Conservation (phyloP, 495 filamentous ascomycete species). For the Staphylotrichum longicolle region DNA sequence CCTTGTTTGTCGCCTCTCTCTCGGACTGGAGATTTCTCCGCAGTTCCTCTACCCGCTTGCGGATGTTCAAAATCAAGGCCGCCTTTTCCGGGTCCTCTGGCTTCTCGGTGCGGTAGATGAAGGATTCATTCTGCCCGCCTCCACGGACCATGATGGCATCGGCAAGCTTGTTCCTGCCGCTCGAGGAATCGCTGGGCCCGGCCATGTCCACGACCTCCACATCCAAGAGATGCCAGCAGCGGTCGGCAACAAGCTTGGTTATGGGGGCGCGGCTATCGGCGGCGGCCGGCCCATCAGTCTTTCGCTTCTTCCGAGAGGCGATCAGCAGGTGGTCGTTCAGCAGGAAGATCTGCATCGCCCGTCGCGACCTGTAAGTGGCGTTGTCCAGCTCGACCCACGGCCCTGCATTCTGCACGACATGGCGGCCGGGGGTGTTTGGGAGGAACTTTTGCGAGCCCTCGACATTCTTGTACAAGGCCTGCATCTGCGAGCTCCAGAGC, state of each 20-base stretch:
- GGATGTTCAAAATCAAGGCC: conserved; percentile 77
- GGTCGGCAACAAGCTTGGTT: conserved; percentile 82
- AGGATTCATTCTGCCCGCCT: conserved; percentile 78
- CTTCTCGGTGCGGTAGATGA: conserved; percentile 85
- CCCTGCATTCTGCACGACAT: conserved; percentile 84
- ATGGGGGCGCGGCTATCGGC: conserved; percentile 58
- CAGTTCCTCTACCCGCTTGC: conserved; percentile 88
- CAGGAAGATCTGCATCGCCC: conserved; percentile 83
- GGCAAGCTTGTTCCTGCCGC: conserved; percentile 63
- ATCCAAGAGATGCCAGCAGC: conserved; percentile 92
- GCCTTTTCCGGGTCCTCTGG: conserved; percentile 70
- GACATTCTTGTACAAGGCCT: conserved; percentile 86
- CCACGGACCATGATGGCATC: conserved; percentile 87
- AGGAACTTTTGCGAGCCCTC: conserved; percentile 97
- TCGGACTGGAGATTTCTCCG: conserved; percentile 78
- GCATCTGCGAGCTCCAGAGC: conserved; percentile 88
- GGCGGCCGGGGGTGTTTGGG: conserved; percentile 83
- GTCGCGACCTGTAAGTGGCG: conserved; percentile 87
- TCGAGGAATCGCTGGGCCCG: conserved; percentile 55
- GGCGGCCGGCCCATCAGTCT: conserved; percentile 62
- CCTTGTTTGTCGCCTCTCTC: conserved; percentile 72
- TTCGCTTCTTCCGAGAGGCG: conserved; percentile 86
- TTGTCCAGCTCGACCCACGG: conserved; percentile 96
- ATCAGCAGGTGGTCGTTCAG: conserved; percentile 94
- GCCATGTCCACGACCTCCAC: conserved; percentile 89